phyloP scores from a whole-genome alignment of 176 grass and related monocot genomes.

The Metroxylon sagu region DNA sequence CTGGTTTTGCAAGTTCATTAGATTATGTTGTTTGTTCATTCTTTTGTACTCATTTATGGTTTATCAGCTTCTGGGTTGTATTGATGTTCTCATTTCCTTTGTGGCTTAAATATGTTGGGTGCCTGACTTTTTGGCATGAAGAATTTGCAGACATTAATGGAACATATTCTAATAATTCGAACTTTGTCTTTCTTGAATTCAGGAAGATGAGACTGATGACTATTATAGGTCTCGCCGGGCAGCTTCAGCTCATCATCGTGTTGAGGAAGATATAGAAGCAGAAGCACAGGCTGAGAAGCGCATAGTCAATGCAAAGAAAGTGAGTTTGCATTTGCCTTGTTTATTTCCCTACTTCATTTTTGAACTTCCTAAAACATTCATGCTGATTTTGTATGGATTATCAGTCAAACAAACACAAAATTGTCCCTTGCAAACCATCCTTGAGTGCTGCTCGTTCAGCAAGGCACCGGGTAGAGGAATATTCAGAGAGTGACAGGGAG shows the following conservation, averaged over 20 bases:
- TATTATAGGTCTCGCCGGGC: conserved; percentile 55
- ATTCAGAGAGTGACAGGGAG: conserved; percentile 69
- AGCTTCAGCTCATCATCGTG: conserved; percentile 42
- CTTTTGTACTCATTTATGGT: too few relatives aligned
- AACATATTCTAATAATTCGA: too few relatives aligned
- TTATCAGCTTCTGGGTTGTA: too few relatives aligned
- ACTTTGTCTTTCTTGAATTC: not conserved
- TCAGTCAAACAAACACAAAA: conserved; percentile 60
- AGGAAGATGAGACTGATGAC: conserved; percentile 79
- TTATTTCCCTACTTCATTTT: too few relatives aligned
- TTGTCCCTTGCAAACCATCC: conserved; percentile 36
- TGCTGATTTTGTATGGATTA: conserved; percentile 19
- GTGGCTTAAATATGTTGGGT: too few relatives aligned
- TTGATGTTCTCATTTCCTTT: too few relatives aligned
- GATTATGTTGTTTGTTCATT: too few relatives aligned
- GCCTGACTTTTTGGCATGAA: too few relatives aligned
- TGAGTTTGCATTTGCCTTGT: conserved; percentile 2
- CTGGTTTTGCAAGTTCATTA: too few relatives aligned
- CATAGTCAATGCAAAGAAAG: conserved; percentile 65
- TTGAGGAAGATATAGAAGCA: conserved; percentile 81
- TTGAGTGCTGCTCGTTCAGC: conserved; percentile 39
- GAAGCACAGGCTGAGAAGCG: conserved; percentile 66
- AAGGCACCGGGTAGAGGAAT: conserved; percentile 47
- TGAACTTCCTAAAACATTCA: not conserved
- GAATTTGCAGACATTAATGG: too few relatives aligned